Conservation (phyloP, 352 stramenopile species). For the Phytophthora agathidicida region DNA sequence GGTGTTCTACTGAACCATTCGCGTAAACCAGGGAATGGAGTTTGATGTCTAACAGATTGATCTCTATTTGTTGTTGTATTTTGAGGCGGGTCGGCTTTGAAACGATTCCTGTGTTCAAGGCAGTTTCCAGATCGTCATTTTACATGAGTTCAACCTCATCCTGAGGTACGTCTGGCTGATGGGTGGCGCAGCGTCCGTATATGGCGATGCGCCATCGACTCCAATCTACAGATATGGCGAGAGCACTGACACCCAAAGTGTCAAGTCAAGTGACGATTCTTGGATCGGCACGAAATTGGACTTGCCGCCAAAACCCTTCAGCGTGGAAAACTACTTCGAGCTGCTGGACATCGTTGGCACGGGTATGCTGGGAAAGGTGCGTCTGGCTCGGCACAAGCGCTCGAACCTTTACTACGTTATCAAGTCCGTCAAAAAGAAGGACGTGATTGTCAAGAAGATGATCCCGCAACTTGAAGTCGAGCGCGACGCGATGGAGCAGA, state of each 20-base stretch:
- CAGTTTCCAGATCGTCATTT: constrained; percentile 15
- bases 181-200: constrained; percentile 33
- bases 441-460: constrained; percentile 66
- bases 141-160: constrained; percentile 20
- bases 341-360: constrained; percentile 66
- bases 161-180: constrained; percentile 12
- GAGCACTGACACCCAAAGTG: constrained; percentile 1
- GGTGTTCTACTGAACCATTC: constrained; percentile 7
- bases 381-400: constrained; percentile 63
- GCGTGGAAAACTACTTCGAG: constrained; percentile 61
- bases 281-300: constrained; percentile 66
- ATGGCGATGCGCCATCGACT: constrained; percentile 28
- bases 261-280: constrained; percentile 5
- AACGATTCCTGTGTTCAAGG: constrained; percentile 13
- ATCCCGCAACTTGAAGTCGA: constrained; percentile 60
- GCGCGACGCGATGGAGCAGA: constrained; percentile 46
- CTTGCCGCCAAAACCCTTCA: constrained; percentile 61
- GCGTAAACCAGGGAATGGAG: constrained; percentile 13
- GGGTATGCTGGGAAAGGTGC: constrained; percentile 76
- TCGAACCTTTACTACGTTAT: constrained; percentile 68
- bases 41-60: constrained; percentile 17
- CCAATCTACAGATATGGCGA: too few species aligned
- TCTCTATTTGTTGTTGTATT: constrained; percentile 27
- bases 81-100: constrained; percentile 2
- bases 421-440: constrained; percentile 78